phyloP scores from a whole-genome alignment of 805 yeast species.

The Saccharomycopsis fibuligera region DNA sequence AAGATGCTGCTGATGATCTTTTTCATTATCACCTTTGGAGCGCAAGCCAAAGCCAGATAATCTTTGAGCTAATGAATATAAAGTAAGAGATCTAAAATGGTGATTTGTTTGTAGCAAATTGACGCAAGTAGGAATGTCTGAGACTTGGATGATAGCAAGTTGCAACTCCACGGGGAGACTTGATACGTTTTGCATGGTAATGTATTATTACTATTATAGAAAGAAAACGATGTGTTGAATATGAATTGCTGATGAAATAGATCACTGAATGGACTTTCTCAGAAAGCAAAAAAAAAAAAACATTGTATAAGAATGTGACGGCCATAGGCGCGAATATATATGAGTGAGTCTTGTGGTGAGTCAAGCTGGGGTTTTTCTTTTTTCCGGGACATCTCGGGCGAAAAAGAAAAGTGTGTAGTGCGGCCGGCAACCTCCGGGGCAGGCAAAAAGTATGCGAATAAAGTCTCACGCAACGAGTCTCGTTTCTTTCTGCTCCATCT shows the following conservation, averaged over 20 bases:
- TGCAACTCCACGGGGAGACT: constrained; percentile 5
- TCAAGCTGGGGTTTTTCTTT: too few species aligned
- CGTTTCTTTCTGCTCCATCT: too few species aligned
- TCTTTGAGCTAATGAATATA: background rate
- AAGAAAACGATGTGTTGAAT: too few species aligned
- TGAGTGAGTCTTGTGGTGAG: background rate
- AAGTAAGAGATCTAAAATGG: background rate
- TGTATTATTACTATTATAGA: too few species aligned
- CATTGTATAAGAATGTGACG: background rate
- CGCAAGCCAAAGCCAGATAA: background rate
- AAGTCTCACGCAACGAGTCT: too few species aligned
- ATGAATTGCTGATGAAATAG: background rate
- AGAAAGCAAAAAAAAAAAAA: background rate
- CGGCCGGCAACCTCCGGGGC: too few species aligned
- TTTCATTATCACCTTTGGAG: background rate
- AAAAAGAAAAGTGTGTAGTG: too few species aligned
- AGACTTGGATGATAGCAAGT: background rate
- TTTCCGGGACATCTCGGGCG: too few species aligned
- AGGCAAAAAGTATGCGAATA: too few species aligned
- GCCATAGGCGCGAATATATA: background rate
- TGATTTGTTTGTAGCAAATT: background rate
- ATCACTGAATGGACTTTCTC: background rate
- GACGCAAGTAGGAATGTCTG: background rate
- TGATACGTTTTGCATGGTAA: background rate
- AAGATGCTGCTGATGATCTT: background rate